phyloP scores from a whole-genome alignment of 495 filamentous ascomycete genomes.

The Aspergillus cavernicola region DNA sequence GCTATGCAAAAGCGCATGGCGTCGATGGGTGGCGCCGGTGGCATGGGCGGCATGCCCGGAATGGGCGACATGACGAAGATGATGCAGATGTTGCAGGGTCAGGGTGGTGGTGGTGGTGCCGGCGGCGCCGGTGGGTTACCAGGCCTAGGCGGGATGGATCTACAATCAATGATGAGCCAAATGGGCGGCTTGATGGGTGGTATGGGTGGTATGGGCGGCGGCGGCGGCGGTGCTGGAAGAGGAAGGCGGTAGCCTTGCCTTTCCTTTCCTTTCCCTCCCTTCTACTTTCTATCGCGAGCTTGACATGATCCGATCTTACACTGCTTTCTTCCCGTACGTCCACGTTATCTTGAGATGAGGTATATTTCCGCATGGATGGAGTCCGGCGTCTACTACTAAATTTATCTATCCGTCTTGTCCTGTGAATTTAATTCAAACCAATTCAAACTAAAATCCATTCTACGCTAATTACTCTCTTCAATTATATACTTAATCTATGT shows the following conservation, averaged over 20 bases:
- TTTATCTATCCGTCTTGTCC: background rate
- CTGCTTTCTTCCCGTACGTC: background rate
- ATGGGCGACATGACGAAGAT: conserved; percentile 79
- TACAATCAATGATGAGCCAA: conserved; percentile 82
- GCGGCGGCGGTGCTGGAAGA: conserved; percentile 36
- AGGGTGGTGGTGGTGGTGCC: conserved; percentile 46
- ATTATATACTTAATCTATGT: no score
- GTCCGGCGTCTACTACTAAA: conserved; percentile 5
- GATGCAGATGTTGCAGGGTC: conserved; percentile 69
- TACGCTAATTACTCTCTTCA: no score
- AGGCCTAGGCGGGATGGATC: conserved; percentile 66
- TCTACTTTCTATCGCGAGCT: background rate
- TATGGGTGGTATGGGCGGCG: conserved; percentile 32
- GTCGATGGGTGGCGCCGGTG: conserved; percentile 83
- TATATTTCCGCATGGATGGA: conserved; percentile 10
- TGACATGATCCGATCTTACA: background rate
- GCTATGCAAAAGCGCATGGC: conserved; percentile 96
- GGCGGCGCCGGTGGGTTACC: conserved; percentile 43
- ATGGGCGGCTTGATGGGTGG: conserved; percentile 70
- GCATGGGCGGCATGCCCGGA: conserved; percentile 49
- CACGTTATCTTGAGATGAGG: background rate
- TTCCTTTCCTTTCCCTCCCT: background rate
- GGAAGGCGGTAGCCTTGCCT: conserved; percentile 31
- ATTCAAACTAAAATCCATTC: no score
- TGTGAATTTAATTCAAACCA: no score